A percentile compares a stretch with the other conserved stretches of the same genome.
These are phyloP conservation scores for Colletotrichum sublineola DNA, from an alignment of 2,329 filamentous ascomycete genomes.

Conservation along the genomic window DNA sequence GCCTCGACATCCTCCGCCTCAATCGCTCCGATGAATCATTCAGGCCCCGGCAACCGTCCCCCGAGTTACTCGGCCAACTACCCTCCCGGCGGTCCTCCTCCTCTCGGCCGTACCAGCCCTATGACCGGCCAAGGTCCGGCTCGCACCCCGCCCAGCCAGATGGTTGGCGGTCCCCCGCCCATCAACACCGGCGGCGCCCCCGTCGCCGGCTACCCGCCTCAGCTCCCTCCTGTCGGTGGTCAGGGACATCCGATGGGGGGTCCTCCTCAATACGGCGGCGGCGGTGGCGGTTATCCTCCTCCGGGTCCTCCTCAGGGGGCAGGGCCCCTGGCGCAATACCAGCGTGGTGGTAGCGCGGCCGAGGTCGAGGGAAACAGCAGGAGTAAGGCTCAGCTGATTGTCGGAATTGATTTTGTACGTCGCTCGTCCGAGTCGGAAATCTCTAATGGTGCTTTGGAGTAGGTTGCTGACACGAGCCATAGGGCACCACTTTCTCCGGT, in stretches of 20 bases:
- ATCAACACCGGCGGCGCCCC: conserved; percentile 71
- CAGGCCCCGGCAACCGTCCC: conserved; percentile 70
- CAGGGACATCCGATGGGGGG: conserved; percentile 52
- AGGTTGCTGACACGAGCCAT: conserved; percentile 36
- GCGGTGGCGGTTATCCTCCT: conserved; percentile 62
- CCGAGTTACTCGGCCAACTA: conserved; percentile 74
- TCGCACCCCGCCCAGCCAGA: conserved; percentile 70
- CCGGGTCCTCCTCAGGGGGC: conserved; percentile 54
- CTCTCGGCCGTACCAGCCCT: conserved; percentile 68
- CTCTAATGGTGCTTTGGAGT: not conserved
- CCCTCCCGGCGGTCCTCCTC: conserved; percentile 57
- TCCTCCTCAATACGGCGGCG: conserved; percentile 61
- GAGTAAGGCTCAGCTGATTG: conserved; percentile 97
- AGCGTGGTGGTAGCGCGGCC: conserved; percentile 64
- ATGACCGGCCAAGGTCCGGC: conserved; percentile 61
- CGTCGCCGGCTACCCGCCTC: conserved; percentile 70
- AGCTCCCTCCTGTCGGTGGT: conserved; percentile 57
- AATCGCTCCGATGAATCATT: conserved; percentile 72
- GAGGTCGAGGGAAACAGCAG: conserved; percentile 91
- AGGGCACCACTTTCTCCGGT: conserved; percentile 98
- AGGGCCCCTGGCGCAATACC: conserved; percentile 51
- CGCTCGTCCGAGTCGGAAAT: conserved; percentile 5
- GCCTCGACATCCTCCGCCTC: conserved; percentile 62
- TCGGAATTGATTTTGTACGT: conserved; percentile 97
- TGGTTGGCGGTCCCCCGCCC: conserved; percentile 74